These are phyloP conservation scores for Aspergillus baeticus DNA, from an alignment of 495 filamentous ascomycete species.

Conservation along the genomic window DNA sequence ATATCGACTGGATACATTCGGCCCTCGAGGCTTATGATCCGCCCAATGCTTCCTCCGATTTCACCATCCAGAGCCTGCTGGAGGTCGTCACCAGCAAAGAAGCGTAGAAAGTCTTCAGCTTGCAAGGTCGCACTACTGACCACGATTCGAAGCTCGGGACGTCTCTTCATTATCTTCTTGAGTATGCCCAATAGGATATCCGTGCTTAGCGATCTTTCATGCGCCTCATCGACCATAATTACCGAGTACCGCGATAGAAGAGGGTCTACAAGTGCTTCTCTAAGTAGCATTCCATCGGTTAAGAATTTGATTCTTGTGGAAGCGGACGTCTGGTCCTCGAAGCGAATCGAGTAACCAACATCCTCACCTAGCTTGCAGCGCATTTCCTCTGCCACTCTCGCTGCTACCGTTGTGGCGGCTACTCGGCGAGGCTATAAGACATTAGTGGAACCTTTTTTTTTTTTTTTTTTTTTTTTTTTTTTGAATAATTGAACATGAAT, in stretches of 20 bases:
- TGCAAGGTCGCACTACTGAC: conserved; percentile 94
- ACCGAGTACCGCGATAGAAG: conserved; percentile 90
- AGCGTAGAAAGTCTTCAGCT: conserved; percentile 81
- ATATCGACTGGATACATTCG: conserved; percentile 90
- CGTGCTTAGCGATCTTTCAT: conserved; percentile 92
- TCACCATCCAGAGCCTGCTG: conserved; percentile 37
- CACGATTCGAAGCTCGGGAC: conserved; percentile 82
- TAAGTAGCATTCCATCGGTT: conserved; percentile 90
- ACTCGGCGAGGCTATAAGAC: conserved; percentile 75
- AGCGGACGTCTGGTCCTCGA: conserved; percentile 91
- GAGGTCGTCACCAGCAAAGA: conserved; percentile 63
- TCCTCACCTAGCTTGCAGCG: conserved; percentile 88
- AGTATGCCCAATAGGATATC: conserved; percentile 91
- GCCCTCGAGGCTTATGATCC: conserved; percentile 87
- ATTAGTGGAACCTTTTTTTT: conserved; percentile 3
- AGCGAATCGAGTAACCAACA: conserved; percentile 94
- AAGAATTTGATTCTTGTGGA: conserved; percentile 91
- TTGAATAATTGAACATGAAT: not conserved
- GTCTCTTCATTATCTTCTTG: conserved; percentile 85
- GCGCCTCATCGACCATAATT: conserved; percentile 98
- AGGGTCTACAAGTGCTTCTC: conserved; percentile 92
- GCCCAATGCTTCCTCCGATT: conserved; percentile 49
- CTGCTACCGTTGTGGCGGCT: conserved; percentile 88
- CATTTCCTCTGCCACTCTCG: conserved; percentile 90
- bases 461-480: too few relatives aligned